These are phyloP conservation scores for Podospora didyma DNA, from an alignment of 495 filamentous ascomycete genomes.

Conservation along the genomic window DNA sequence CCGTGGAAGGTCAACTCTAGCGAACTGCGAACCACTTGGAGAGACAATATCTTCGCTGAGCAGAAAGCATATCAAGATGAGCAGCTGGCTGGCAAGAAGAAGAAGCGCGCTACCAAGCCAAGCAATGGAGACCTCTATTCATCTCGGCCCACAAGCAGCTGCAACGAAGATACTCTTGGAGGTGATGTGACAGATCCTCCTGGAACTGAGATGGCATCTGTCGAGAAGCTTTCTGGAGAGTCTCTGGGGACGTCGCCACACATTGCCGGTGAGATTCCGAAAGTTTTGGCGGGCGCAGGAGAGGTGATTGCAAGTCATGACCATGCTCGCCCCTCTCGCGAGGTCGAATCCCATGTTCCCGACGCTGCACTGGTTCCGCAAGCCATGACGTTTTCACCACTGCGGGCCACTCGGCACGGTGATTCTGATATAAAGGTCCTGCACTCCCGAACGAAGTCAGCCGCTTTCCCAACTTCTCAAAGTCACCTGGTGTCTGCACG, in stretches of 20 bases:
- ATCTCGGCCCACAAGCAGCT: not conserved
- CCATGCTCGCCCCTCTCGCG: no score
- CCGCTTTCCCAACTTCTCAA: not conserved
- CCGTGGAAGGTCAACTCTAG: slow-evolving; percentile 35
- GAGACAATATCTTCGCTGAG: slow-evolving; percentile 33
- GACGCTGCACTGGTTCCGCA: no score
- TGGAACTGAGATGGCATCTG: no score
- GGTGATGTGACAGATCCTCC: not conserved
- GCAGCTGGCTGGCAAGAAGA: slow-evolving; percentile 18
- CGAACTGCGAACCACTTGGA: slow-evolving; percentile 30
- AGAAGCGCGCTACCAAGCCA: slow-evolving; percentile 6
- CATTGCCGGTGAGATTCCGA: no score
- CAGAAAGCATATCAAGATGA: slow-evolving; percentile 29
- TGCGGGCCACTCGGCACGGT: no score
- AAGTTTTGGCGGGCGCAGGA: no score
- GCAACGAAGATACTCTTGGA: not conserved
- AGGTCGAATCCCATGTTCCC: no score
- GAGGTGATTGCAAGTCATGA: no score
- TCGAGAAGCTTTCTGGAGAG: no score
- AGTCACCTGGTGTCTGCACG: not conserved
- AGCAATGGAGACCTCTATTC: not conserved
- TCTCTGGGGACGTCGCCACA: no score
- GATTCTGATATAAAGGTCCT: no score
- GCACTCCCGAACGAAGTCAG: not conserved
- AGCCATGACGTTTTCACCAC: no score